Evolutionary conservation across 2,329 filamentous ascomycete species (phyloP).

Genomic region (Aspergillus sp.): DNA sequence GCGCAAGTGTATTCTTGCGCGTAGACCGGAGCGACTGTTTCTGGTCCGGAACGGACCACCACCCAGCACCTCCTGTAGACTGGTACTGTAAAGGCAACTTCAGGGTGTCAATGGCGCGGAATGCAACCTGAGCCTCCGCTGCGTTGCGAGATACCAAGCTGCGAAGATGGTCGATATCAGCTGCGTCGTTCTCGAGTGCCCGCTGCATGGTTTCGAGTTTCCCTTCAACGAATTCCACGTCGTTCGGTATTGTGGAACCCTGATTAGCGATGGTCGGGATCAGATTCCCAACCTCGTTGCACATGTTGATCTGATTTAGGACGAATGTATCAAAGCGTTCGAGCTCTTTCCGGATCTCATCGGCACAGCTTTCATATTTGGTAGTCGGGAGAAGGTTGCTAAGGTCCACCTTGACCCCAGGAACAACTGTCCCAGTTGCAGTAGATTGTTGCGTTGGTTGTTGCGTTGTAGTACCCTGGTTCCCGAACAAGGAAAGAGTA

Average conservation of each 20-base stretch:
- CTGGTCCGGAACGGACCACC: slow-evolving; percentile 36
- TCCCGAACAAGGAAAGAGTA: slow-evolving; percentile 34
- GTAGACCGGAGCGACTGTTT: slow-evolving; percentile 33
- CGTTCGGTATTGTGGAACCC: slow-evolving; percentile 57
- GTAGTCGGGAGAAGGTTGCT: slow-evolving; percentile 77
- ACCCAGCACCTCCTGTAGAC: slow-evolving; percentile 36
- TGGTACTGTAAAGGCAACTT: slow-evolving; percentile 62
- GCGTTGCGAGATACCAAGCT: slow-evolving; percentile 58
- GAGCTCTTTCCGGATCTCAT: slow-evolving; percentile 72
- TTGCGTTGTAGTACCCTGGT: slow-evolving; percentile 23
- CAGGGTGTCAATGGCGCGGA: slow-evolving; percentile 67
- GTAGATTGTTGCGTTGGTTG: slow-evolving; percentile 29
- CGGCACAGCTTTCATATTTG: slow-evolving; percentile 82
- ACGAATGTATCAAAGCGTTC: slow-evolving; percentile 73
- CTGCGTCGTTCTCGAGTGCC: slow-evolving; percentile 57
- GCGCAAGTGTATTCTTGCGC: slow-evolving; percentile 38
- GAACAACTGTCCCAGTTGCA: slow-evolving; percentile 39
- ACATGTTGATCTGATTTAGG: slow-evolving; percentile 64
- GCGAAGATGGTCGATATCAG: slow-evolving; percentile 52
- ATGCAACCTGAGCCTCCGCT: slow-evolving; percentile 63
- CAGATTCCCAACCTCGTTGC: slow-evolving; percentile 69
- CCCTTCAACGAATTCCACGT: slow-evolving; percentile 57
- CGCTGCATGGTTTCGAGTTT: slow-evolving; percentile 59
- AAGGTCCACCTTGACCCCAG: slow-evolving; percentile 71
- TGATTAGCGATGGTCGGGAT: slow-evolving; percentile 57